Evolutionary conservation across 306 rosid species (phyloP).

Genomic region (Acmispon strigosus): DNA sequence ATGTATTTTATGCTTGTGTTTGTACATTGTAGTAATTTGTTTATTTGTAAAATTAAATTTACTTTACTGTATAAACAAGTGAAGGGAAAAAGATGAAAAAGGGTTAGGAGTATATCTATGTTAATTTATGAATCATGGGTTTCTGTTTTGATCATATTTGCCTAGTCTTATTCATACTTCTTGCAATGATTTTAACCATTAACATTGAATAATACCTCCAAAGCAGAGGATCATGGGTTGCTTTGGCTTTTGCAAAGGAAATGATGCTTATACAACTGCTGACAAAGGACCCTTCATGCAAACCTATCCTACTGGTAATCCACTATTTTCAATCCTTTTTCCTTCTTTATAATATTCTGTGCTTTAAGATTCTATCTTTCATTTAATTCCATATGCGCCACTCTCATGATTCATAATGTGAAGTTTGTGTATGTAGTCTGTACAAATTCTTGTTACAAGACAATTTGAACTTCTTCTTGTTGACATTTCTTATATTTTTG

Average conservation of each 20-base stretch:
- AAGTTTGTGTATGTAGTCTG: not conserved
- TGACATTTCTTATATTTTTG: not conserved
- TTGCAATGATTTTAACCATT: not conserved
- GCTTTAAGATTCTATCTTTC: not conserved
- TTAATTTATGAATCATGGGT: not conserved
- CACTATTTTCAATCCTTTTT: not conserved
- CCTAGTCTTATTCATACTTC: not conserved
- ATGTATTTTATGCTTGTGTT: too few species aligned
- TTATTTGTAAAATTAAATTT: not conserved
- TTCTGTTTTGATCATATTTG: not conserved
- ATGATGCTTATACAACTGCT: constrained; percentile 36
- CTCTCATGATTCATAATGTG: not conserved
- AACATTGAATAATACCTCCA: constrained; percentile 12
- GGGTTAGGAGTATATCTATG: too few species aligned
- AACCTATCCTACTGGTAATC: constrained; percentile 40
- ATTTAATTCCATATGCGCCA: not conserved
- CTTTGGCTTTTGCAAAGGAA: constrained; percentile 60
- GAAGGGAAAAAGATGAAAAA: too few species aligned
- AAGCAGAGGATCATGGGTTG: constrained; percentile 57
- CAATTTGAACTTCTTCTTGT: not conserved
- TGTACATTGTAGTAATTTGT: too few species aligned
- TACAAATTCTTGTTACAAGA: not conserved
- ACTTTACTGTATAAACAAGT: too few species aligned
- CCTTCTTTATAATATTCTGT: not conserved
- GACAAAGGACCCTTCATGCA: constrained; percentile 34